These are phyloP conservation scores for Ceriops zippeliana DNA, from an alignment of 345 rosid species.

Conservation along the genomic window DNA sequence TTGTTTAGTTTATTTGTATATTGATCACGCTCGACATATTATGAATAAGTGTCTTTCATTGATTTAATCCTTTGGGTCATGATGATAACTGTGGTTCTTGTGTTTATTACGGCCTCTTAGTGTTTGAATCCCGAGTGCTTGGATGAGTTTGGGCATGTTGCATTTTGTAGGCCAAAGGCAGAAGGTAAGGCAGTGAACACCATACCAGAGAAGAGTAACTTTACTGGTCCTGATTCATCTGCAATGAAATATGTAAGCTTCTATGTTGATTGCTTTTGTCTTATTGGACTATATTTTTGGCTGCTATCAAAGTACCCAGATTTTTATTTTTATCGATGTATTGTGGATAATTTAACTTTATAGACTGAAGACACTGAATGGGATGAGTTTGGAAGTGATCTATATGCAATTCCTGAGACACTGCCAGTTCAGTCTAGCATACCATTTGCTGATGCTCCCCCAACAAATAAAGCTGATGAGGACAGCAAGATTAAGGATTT, in stretches of 20 bases:
- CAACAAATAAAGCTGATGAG: constrained; percentile 77
- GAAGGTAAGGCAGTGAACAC: constrained; percentile 48
- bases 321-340: no score
- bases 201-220: constrained; percentile 45
- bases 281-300: neutral
- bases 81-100: neutral
- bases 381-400: constrained; percentile 98
- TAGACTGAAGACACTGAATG: constrained; percentile 78
- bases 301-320: no score
- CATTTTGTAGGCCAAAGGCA: constrained; percentile 60
- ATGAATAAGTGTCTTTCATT: no score
- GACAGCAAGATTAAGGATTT: constrained; percentile 90
- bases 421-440: constrained; percentile 47
- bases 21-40: no score
- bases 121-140: constrained; percentile 13
- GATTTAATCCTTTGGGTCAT: neutral
- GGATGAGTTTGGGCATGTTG: constrained; percentile 27
- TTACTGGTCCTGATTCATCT: constrained; percentile 50
- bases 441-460: constrained; percentile 46
- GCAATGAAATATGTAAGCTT: constrained; percentile 59
- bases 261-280: neutral
- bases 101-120: constrained; percentile 6
- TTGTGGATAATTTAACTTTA: constrained; percentile 5
- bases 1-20: no score
- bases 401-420: constrained; percentile 77